Conservation (phyloP, 2,329 filamentous ascomycete genomes). For the Colletotrichum ledebouriae region DNA sequence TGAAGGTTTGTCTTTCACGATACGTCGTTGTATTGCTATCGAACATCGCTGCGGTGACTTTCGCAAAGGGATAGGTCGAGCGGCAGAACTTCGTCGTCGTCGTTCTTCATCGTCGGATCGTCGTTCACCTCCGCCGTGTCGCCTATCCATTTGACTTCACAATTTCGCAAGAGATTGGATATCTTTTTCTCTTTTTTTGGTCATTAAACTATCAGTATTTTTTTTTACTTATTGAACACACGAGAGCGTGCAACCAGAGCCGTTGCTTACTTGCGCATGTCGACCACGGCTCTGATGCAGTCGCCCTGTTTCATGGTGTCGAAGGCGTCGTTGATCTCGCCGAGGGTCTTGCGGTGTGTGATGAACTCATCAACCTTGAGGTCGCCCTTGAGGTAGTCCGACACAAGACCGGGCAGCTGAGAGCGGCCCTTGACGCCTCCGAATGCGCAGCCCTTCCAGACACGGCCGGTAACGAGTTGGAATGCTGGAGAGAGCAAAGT, state of each 20-base stretch:
- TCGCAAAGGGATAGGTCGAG: slow-evolving; percentile 18
- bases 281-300: slow-evolving; percentile 95
- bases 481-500: slow-evolving; percentile 73
- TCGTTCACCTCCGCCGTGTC: slow-evolving; percentile 3
- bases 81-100: slow-evolving; percentile 17
- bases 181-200: slow-evolving; percentile 42
- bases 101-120: slow-evolving; percentile 17
- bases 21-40: slow-evolving; percentile 27
- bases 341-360: slow-evolving; percentile 89
- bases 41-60: slow-evolving; percentile 10
- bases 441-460: slow-evolving; percentile 98
- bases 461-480: slow-evolving; percentile 96
- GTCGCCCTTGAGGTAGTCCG: slow-evolving; percentile 88
- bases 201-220: slow-evolving; percentile 40
- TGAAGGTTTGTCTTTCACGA: background rate
- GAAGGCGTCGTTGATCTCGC: slow-evolving; percentile 90
- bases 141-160: slow-evolving; percentile 37
- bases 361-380: slow-evolving; percentile 99
- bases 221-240: slow-evolving; percentile 28
- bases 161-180: slow-evolving; percentile 31
- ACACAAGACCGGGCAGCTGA: slow-evolving; percentile 88
- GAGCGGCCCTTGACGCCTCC: slow-evolving; percentile 98
- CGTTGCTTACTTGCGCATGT: slow-evolving; percentile 61
- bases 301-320: slow-evolving; percentile 95
- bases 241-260: slow-evolving; percentile 31